Conservation (phyloP, 768 basidiomycete genomes). For the Amanita subjunquillea region DNA sequence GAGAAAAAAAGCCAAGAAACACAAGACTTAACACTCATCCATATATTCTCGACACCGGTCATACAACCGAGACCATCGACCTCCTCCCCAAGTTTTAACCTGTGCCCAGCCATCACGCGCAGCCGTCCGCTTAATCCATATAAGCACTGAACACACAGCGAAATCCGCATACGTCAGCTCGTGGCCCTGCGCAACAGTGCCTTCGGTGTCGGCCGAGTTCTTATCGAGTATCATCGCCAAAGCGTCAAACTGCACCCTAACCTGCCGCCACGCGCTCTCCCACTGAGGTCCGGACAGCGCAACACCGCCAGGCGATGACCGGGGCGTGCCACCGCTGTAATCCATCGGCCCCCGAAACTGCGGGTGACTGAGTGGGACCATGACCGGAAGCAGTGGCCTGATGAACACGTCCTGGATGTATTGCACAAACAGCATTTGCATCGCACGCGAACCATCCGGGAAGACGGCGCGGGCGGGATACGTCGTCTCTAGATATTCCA, state of each 20-base stretch:
- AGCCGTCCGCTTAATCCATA: slow-evolving; percentile 67
- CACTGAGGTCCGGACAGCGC: slow-evolving; percentile 30
- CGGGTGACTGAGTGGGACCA: slow-evolving; percentile 60
- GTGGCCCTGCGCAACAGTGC: slow-evolving; percentile 52
- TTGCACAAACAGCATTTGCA: slow-evolving; percentile 63
- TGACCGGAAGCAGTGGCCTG: slow-evolving; percentile 57
- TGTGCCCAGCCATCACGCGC: slow-evolving; percentile 67
- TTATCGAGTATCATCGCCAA: slow-evolving; percentile 58
- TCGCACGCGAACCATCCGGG: slow-evolving; percentile 58
- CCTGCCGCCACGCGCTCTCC: slow-evolving; percentile 56
- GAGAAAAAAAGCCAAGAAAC: background rate
- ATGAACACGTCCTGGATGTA: slow-evolving; percentile 57
- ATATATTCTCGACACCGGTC: slow-evolving; percentile 55
- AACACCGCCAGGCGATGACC: slow-evolving; percentile 7
- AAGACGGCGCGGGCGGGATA: slow-evolving; percentile 65
- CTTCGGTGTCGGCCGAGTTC: slow-evolving; percentile 53
- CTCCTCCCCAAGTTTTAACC: slow-evolving; percentile 60
- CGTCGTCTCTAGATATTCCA: slow-evolving; percentile 59
- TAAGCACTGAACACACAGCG: slow-evolving; percentile 56
- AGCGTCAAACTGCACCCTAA: slow-evolving; percentile 58
- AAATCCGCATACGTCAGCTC: slow-evolving; percentile 69
- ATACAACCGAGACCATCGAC: slow-evolving; percentile 55
- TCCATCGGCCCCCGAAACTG: slow-evolving; percentile 25
- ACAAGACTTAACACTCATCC: slow-evolving; percentile 38
- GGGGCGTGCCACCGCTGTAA: background rate